Conservation (phyloP, 2,329 filamentous ascomycete genomes). For the Trichophyton schoenleinii region DNA sequence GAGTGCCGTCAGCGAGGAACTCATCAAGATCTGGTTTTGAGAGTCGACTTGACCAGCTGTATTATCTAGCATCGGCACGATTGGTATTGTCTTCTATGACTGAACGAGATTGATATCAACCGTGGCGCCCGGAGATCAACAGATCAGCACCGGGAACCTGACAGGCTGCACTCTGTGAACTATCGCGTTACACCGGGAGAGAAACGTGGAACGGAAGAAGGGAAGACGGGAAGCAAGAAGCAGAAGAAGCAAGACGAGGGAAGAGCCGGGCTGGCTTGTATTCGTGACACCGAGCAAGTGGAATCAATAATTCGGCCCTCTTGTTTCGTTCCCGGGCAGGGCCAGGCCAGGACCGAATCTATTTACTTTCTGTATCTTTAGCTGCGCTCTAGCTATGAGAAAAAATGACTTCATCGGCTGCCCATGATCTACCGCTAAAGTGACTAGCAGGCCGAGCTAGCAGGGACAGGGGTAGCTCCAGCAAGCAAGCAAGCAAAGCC, state of each 20-base stretch:
- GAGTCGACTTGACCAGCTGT: conserved; percentile 5
- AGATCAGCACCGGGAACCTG: neutral
- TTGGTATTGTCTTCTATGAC: no score
- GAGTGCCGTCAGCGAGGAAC: conserved; percentile 52
- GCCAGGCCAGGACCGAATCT: neutral
- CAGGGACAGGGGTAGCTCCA: no score
- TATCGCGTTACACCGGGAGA: neutral
- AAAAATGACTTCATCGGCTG: no score
- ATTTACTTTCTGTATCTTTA: neutral
- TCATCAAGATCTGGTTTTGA: conserved; percentile 50
- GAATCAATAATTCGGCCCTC: no score
- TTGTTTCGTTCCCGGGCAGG: neutral
- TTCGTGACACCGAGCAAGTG: no score
- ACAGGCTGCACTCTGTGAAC: neutral
- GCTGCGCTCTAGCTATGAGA: no score
- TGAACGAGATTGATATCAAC: neutral
- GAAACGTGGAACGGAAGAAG: neutral
- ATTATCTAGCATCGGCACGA: neutral
- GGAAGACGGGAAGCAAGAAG: neutral
- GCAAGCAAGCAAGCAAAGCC: no score
- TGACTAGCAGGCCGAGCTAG: no score
- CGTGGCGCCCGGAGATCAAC: neutral
- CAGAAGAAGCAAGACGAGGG: no score
- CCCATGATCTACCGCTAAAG: no score
- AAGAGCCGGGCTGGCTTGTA: no score